Evolutionary conservation across 1,284 basidiomycete species (phyloP).

Genomic region (Mycena citricolor): DNA sequence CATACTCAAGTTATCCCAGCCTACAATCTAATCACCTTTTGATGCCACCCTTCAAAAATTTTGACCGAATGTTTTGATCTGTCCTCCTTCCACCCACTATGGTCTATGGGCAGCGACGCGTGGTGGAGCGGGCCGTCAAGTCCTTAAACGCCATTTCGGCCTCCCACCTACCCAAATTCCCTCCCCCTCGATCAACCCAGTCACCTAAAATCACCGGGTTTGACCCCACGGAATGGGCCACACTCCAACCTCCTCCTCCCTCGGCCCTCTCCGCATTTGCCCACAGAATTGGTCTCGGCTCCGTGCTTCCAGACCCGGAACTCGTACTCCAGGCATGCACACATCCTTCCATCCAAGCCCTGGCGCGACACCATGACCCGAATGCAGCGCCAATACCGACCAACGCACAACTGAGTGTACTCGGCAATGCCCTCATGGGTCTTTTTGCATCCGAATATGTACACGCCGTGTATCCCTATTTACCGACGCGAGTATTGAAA

Average conservation of each 20-base stretch:
- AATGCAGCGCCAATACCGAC: slow-evolving; percentile 51
- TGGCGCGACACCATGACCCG: slow-evolving; percentile 57
- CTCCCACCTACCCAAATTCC: slow-evolving; percentile 54
- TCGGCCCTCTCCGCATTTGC: slow-evolving; percentile 75
- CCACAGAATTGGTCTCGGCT: slow-evolving; percentile 68
- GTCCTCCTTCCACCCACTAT: too few species aligned
- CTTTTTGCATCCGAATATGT: slow-evolving; percentile 89
- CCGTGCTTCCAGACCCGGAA: slow-evolving; percentile 49
- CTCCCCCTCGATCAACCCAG: slow-evolving; percentile 44
- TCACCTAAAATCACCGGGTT: slow-evolving; percentile 36
- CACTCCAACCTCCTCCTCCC: slow-evolving; percentile 68
- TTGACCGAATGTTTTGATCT: too few species aligned
- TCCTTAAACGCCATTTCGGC: slow-evolving; percentile 52
- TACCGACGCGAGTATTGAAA: slow-evolving; percentile 89
- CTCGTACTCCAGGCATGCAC: slow-evolving; percentile 75
- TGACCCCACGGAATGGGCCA: slow-evolving; percentile 67
- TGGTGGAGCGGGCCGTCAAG: slow-evolving; percentile 57
- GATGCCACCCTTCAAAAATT: too few species aligned
- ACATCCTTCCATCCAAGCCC: slow-evolving; percentile 70
- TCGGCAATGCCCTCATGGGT: slow-evolving; percentile 92
- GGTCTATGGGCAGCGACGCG: slow-evolving; percentile 55
- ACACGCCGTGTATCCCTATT: slow-evolving; percentile 82
- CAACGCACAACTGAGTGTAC: slow-evolving; percentile 77
- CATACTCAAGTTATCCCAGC: too few species aligned
- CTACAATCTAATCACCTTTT: too few species aligned